A percentile compares a stretch with the other conserved stretches of the same genome.
These are phyloP conservation scores for Aureobasidium sp. DNA, from an alignment of 2,329 filamentous ascomycete species.

Conservation along the genomic window DNA sequence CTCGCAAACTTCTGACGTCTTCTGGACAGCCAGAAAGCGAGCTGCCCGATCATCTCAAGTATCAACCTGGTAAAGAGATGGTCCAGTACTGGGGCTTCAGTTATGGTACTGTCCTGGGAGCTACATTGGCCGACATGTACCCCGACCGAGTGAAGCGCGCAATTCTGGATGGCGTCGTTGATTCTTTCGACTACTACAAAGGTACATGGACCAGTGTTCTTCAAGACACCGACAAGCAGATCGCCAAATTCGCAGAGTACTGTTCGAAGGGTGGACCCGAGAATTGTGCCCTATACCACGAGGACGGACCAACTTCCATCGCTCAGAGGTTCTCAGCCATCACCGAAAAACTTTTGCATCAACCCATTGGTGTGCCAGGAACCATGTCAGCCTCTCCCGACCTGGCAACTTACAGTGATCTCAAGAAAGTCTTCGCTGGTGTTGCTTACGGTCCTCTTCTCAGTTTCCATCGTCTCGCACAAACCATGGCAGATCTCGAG, in stretches of 20 bases:
- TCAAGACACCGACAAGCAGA: conserved; percentile 47
- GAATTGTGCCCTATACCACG: conserved; percentile 36
- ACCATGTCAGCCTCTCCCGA: conserved; percentile 16
- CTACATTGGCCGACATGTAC: conserved; percentile 39
- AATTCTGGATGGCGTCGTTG: conserved; percentile 36
- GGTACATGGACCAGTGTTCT: conserved; percentile 42
- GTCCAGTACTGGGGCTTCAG: conserved; percentile 37
- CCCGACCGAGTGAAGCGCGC: conserved; percentile 36
- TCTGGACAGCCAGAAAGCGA: conserved; percentile 15
- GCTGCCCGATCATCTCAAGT: conserved; percentile 22
- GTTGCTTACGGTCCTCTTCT: conserved; percentile 27
- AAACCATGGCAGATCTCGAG: conserved; percentile 27
- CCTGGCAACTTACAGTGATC: conserved; percentile 32
- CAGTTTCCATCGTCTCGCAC: conserved; percentile 25
- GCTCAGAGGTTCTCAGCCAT: conserved; percentile 32
- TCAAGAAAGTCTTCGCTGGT: conserved; percentile 25
- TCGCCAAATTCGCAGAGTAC: conserved; percentile 45
- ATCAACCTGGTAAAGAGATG: conserved; percentile 21
- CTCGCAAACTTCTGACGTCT: not conserved
- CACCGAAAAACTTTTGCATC: conserved; percentile 29
- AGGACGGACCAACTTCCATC: conserved; percentile 29
- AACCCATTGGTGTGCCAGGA: conserved; percentile 41
- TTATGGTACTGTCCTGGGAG: conserved; percentile 40
- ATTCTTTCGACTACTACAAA: conserved; percentile 40
- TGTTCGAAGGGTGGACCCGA: conserved; percentile 43